Evolutionary conservation across 2,329 filamentous ascomycete genomes (phyloP).

Genomic region (Pochonia chlamydosporia): DNA sequence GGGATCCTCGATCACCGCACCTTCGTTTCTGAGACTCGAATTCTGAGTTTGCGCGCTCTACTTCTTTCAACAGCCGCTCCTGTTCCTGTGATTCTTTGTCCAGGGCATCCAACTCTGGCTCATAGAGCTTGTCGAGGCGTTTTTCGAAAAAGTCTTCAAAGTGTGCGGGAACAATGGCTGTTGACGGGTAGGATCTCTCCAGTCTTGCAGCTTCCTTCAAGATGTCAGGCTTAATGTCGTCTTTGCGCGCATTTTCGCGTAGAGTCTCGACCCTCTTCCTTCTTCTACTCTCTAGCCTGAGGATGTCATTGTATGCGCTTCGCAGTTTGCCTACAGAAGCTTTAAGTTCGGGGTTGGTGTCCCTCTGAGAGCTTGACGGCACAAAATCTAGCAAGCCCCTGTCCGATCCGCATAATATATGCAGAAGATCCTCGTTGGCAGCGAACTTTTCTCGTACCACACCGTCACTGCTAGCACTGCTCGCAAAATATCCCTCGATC

Average conservation of each 20-base stretch:
- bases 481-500: conserved; percentile 80
- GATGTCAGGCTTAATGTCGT: conserved; percentile 85
- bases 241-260: conserved; percentile 71
- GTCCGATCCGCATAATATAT: conserved; percentile 72
- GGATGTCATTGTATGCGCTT: conserved; percentile 77
- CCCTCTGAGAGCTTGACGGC: conserved; percentile 73
- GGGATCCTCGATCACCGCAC: conserved; percentile 55
- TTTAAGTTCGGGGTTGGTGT: conserved; percentile 76
- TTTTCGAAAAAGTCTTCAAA: conserved; percentile 89
- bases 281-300: conserved; percentile 73
- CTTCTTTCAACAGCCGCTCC: conserved; percentile 59
- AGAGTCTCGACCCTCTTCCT: conserved; percentile 74
- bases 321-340: conserved; percentile 72
- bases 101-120: conserved; percentile 67
- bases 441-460: conserved; percentile 72
- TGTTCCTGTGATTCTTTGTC: conserved; percentile 71
- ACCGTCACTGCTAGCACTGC: conserved; percentile 48
- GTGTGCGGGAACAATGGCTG: conserved; percentile 77
- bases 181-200: conserved; percentile 80
- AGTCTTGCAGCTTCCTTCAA: conserved; percentile 76
- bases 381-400: conserved; percentile 82
- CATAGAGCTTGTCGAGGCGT: conserved; percentile 70
- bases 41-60: conserved; percentile 70
- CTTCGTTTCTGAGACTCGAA: conserved; percentile 68
- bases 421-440: conserved; percentile 68